phyloP scores from a whole-genome alignment of 2,329 filamentous ascomycete species.

The Arthrobotrys pseudoclavata region DNA sequence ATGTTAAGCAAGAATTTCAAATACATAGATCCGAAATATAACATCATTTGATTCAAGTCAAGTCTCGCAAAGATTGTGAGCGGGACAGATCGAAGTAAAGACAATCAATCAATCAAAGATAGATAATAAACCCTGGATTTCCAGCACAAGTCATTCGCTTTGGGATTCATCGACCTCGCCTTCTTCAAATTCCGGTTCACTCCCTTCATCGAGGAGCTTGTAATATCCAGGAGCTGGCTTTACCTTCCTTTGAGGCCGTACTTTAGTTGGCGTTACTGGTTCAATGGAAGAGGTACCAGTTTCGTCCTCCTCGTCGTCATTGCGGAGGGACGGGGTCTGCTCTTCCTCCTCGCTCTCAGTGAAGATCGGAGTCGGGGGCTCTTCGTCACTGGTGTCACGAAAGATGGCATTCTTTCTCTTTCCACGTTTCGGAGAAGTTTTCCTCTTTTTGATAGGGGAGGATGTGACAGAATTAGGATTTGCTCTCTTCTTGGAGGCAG shows the following conservation, averaged over 20 bases:
- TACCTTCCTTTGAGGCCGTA: constrained; percentile 27
- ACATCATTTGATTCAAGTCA: too few species aligned
- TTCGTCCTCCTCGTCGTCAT: constrained; percentile 1
- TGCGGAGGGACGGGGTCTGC: constrained; percentile 10
- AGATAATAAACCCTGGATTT: too few species aligned
- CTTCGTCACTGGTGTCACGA: constrained; percentile 50
- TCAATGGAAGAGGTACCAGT: constrained; percentile 30
- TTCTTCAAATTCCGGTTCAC: constrained; percentile 6
- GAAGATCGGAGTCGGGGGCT: constrained; percentile 12
- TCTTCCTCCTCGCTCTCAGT: constrained; percentile 29
- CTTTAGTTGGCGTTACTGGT: constrained; percentile 32
- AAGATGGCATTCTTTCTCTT: constrained; percentile 28
- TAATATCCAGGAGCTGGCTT: constrained; percentile 47
- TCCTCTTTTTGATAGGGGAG: constrained; percentile 38
- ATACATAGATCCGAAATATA: too few species aligned
- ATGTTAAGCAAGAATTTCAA: too few species aligned
- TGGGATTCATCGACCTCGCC: background rate
- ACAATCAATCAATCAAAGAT: too few species aligned
- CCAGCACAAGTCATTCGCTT: background rate
- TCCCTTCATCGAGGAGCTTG: constrained; percentile 29
- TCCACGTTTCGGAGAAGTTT: background rate
- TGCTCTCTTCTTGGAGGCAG: constrained; percentile 37
- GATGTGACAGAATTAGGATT: background rate
- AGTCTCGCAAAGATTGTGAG: too few species aligned
- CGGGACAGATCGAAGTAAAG: too few species aligned